These are phyloP conservation scores for Tillandsia leiboldiana DNA, from an alignment of 176 grass and related monocot genomes.

Conservation along the genomic window DNA sequence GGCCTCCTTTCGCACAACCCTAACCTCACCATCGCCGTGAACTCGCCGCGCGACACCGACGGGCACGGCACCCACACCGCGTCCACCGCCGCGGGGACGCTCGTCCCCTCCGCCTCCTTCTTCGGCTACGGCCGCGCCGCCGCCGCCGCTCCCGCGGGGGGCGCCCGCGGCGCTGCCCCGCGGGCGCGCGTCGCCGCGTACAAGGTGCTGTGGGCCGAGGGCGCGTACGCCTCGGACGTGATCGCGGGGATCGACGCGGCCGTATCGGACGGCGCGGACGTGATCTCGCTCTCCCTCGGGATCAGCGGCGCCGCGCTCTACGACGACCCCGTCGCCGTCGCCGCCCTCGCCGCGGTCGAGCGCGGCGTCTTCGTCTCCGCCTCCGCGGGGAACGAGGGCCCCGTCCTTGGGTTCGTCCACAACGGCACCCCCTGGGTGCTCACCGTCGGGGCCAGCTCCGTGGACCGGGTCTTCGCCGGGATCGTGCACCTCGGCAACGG, in stretches of 20 bases:
- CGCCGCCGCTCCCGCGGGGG: slow-evolving; percentile 7
- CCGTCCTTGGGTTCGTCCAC: not conserved
- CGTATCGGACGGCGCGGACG: slow-evolving; percentile 43
- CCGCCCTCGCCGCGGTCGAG: slow-evolving; percentile 40
- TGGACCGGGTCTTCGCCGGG: slow-evolving; percentile 34
- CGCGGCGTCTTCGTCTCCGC: slow-evolving; percentile 38
- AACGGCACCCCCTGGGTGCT: slow-evolving; percentile 62
- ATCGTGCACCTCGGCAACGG: slow-evolving; percentile 25
- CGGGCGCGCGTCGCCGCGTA: slow-evolving; percentile 63
- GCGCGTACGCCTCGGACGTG: slow-evolving; percentile 36
- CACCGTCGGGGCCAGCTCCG: slow-evolving; percentile 43
- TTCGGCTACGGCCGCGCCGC: slow-evolving; percentile 55
- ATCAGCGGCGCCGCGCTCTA: slow-evolving; percentile 31
- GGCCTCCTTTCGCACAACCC: slow-evolving; percentile 36
- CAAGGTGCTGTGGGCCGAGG: slow-evolving; percentile 43
- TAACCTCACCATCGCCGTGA: slow-evolving; percentile 26
- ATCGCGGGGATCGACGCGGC: slow-evolving; percentile 53
- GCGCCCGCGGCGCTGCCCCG: slow-evolving; percentile 37
- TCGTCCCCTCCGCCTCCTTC: slow-evolving; percentile 35
- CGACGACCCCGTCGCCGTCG: slow-evolving; percentile 40
- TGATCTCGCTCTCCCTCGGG: slow-evolving; percentile 62
- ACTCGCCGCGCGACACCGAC: slow-evolving; percentile 43
- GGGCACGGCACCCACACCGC: slow-evolving; percentile 76
- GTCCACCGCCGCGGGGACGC: slow-evolving; percentile 46
- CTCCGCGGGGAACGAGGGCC: slow-evolving; percentile 30